phyloP scores from a whole-genome alignment of 768 basidiomycete species.

The Polyporus arcularius region DNA sequence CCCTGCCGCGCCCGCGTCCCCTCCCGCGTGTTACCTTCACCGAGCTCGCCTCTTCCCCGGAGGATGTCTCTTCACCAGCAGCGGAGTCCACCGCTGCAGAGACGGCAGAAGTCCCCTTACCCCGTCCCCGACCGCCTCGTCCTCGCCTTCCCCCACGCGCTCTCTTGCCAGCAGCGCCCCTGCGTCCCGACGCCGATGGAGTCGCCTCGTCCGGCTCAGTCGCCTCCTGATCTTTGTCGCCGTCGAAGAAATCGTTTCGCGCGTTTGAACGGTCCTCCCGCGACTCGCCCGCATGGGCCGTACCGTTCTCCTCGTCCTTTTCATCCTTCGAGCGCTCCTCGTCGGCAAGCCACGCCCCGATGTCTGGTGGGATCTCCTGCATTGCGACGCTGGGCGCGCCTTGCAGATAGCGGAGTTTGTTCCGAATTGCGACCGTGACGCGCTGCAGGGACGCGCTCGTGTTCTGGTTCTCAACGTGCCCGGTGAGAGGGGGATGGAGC shows the following conservation, averaged over 20 bases:
- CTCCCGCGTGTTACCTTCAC: slow-evolving; percentile 32
- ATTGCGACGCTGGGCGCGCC: slow-evolving; percentile 96
- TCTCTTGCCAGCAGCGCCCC: slow-evolving; percentile 23
- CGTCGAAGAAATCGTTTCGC: slow-evolving; percentile 74
- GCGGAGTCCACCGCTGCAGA: slow-evolving; percentile 24
- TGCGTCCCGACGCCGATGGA: slow-evolving; percentile 24
- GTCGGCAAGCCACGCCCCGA: slow-evolving; percentile 74
- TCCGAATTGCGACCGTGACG: slow-evolving; percentile 82
- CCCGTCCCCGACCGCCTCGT: slow-evolving; percentile 34
- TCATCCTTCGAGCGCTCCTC: slow-evolving; percentile 71
- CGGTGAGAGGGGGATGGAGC: slow-evolving; percentile 89
- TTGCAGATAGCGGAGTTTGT: slow-evolving; percentile 88
- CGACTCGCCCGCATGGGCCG: slow-evolving; percentile 56
- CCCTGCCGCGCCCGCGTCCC: slow-evolving; percentile 33
- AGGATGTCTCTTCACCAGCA: slow-evolving; percentile 43
- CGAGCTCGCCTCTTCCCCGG: slow-evolving; percentile 35
- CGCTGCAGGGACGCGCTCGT: slow-evolving; percentile 79
- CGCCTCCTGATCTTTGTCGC: slow-evolving; percentile 66
- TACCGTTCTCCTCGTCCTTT: slow-evolving; percentile 66
- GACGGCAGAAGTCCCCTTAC: slow-evolving; percentile 29
- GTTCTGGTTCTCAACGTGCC: slow-evolving; percentile 93
- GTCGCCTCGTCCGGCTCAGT: slow-evolving; percentile 23
- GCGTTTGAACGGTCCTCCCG: slow-evolving; percentile 53
- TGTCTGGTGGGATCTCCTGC: slow-evolving; percentile 94
- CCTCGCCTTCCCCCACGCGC: slow-evolving; percentile 31